phyloP scores from a whole-genome alignment of 2,329 filamentous ascomycete species.

The Diaporthe sp. region DNA sequence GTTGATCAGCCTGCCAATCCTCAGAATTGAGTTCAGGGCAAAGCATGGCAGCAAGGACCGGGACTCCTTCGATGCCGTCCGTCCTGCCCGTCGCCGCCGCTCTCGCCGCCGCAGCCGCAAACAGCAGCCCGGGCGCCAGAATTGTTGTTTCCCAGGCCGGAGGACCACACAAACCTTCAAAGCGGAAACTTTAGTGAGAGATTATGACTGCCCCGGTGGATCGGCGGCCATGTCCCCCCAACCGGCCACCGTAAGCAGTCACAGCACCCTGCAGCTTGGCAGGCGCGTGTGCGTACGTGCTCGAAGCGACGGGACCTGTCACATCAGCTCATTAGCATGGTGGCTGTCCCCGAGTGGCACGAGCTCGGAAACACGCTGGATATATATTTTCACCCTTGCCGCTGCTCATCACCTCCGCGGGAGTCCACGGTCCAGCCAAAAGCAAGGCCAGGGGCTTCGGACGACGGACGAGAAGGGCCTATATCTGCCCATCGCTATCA shows the following conservation, averaged over 20 bases:
- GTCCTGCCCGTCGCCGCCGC: not conserved
- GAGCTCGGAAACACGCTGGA: not conserved
- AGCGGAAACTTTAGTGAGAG: constrained; percentile 15
- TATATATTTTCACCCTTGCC: not conserved
- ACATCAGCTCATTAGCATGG: constrained; percentile 20
- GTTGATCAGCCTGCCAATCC: not conserved
- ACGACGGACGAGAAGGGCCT: constrained; percentile 1
- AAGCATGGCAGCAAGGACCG: not conserved
- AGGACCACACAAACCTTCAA: not conserved
- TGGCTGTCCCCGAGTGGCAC: constrained; percentile 5
- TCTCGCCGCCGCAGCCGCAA: not conserved
- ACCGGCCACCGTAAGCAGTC: constrained; percentile 4
- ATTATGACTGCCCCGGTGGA: not conserved
- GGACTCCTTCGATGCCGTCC: not conserved
- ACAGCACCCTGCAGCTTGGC: constrained; percentile 22
- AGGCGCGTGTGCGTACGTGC: not conserved
- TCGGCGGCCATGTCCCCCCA: not conserved
- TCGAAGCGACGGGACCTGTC: not conserved
- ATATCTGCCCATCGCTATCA: not conserved
- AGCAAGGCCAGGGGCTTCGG: constrained; percentile 13
- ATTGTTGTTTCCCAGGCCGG: not conserved
- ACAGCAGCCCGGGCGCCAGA: not conserved
- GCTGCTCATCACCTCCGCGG: constrained; percentile 9
- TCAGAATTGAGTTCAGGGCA: not conserved
- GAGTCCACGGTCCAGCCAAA: not conserved